phyloP scores from a whole-genome alignment of 176 grass and related monocot species.

The Eremochloa ophiuroides region DNA sequence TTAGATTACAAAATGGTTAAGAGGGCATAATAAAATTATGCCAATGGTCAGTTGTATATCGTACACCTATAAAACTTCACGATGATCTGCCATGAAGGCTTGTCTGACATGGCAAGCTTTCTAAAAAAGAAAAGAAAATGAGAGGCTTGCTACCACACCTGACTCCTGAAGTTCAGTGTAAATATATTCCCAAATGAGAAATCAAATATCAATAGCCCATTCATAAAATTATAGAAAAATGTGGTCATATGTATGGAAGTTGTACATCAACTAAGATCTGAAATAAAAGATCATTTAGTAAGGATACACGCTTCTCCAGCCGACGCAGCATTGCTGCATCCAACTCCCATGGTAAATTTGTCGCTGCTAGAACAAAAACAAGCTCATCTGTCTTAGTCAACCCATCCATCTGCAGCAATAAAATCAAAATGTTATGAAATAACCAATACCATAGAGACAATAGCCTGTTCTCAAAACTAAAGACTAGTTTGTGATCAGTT shows the following conservation, averaged over 20 bases:
- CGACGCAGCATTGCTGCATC: slow-evolving; percentile 86
- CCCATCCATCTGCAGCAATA: slow-evolving; percentile 78
- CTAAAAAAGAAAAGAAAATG: not conserved
- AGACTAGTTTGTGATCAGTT: not conserved
- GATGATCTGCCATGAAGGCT: not conserved
- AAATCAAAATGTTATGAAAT: slow-evolving; percentile 29
- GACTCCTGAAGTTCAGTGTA: not conserved
- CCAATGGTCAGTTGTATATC: not conserved
- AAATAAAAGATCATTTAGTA: not conserved
- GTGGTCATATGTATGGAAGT: not conserved
- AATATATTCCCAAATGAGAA: not conserved
- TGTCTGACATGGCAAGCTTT: not conserved
- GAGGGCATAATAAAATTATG: not conserved
- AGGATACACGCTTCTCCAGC: slow-evolving; percentile 90
- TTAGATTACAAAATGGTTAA: not conserved
- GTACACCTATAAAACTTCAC: not conserved
- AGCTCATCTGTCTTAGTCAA: slow-evolving; percentile 87
- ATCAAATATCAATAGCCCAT: not conserved
- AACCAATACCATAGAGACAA: not conserved
- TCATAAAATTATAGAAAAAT: not conserved
- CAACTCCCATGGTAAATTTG: slow-evolving; percentile 95
- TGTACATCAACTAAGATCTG: not conserved
- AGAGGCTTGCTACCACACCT: not conserved
- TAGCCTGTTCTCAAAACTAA: not conserved
- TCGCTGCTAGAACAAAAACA: slow-evolving; percentile 93